phyloP scores from a whole-genome alignment of 2,329 filamentous ascomycete species.

The Penicillium sp. region DNA sequence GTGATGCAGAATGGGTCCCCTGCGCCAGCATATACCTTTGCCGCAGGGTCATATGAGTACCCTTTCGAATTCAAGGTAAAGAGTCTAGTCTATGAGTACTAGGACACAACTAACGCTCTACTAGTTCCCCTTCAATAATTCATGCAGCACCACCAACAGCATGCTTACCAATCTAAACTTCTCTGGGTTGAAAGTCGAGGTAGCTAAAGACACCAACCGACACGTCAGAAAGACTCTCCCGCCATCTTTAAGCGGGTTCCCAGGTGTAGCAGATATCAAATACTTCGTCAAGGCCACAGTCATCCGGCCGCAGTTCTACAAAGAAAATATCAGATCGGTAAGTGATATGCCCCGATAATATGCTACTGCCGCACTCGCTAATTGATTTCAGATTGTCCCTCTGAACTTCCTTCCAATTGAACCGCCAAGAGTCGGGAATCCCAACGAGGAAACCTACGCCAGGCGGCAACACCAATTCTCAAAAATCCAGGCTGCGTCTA shows the following conservation, averaged over 20 bases:
- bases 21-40: constrained; percentile 43
- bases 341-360: constrained; percentile 8
- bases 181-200: constrained; percentile 44
- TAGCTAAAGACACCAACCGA: constrained; percentile 43
- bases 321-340: constrained; percentile 74
- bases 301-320: constrained; percentile 80
- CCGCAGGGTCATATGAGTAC: constrained; percentile 47
- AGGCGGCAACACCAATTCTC: constrained; percentile 65
- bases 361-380: background rate
- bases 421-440: constrained; percentile 66
- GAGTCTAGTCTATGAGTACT: background rate
- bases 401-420: constrained; percentile 94
- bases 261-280: constrained; percentile 80
- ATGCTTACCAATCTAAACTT: constrained; percentile 47
- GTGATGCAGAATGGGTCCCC: constrained; percentile 36
- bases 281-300: constrained; percentile 98
- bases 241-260: constrained; percentile 82
- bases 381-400: constrained; percentile 42
- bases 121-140: constrained; percentile 51
- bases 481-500: constrained; percentile 34
- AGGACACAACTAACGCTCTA: background rate
- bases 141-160: constrained; percentile 44
- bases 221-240: constrained; percentile 87
- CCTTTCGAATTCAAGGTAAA: constrained; percentile 49
- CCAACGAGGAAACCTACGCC: constrained; percentile 78